Evolutionary conservation across 257 asterid genomes (phyloP).

Genomic region (Salvia rosmarinus): DNA sequence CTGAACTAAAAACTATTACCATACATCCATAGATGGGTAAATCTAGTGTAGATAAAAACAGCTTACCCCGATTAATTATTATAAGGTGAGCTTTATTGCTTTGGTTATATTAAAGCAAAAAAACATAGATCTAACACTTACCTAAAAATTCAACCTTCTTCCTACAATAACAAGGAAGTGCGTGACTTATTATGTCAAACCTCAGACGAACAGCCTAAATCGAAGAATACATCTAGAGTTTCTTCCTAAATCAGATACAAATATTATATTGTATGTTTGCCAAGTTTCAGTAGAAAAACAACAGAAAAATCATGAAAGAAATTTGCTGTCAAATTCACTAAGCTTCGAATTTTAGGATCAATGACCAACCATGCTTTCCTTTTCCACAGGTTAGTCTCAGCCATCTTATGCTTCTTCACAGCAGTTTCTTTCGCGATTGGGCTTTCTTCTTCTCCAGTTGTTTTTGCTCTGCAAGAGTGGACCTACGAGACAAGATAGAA

Average conservation of each 20-base stretch:
- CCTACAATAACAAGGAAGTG: too few species aligned
- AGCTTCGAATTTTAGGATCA: background rate
- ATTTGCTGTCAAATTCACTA: background rate
- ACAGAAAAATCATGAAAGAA: background rate
- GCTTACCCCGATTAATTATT: too few species aligned
- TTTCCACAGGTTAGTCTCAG: background rate
- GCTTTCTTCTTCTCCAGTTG: slow-evolving; percentile 69
- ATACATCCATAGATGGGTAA: too few species aligned
- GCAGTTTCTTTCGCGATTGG: slow-evolving; percentile 62
- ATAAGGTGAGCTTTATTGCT: too few species aligned
- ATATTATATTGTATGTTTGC: background rate
- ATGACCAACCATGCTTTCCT: background rate
- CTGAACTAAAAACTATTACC: too few species aligned
- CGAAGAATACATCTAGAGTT: background rate
- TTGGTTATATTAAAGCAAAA: too few species aligned
- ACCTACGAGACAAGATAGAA: slow-evolving; percentile 45
- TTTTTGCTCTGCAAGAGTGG: slow-evolving; percentile 72
- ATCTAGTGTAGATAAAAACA: too few species aligned
- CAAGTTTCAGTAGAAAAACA: background rate
- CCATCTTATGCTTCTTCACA: slow-evolving; percentile 58
- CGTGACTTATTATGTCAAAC: too few species aligned
- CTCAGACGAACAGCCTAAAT: too few species aligned
- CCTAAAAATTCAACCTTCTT: too few species aligned
- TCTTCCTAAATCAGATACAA: background rate
- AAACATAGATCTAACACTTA: too few species aligned